phyloP scores from a whole-genome alignment of 2,329 filamentous ascomycete genomes.

The Grosmannia serpens region DNA sequence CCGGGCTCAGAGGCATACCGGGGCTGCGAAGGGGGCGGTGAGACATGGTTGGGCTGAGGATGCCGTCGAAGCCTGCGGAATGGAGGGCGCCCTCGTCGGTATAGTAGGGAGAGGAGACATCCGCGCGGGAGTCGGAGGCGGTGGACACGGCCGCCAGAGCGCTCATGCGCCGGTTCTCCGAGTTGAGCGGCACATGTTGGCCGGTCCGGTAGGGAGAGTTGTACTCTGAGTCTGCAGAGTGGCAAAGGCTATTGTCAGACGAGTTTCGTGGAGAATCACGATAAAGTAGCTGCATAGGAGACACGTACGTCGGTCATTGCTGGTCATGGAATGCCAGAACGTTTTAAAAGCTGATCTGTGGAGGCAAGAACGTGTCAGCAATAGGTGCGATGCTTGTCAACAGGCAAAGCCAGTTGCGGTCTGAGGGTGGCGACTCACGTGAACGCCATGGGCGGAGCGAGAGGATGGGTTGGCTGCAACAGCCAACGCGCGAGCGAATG shows the following conservation, averaged over 20 bases:
- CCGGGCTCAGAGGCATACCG: background rate
- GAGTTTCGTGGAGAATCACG: background rate
- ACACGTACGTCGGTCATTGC: conserved; percentile 53
- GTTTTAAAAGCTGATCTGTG: conserved; percentile 61
- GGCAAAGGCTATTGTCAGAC: background rate
- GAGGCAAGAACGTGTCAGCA: background rate
- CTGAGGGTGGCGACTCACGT: background rate
- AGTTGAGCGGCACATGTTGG: conserved; percentile 76
- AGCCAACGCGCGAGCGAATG: background rate
- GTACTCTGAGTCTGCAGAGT: conserved; percentile 64
- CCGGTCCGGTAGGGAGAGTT: conserved; percentile 90
- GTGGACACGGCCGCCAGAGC: conserved; percentile 82
- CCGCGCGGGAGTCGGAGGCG: conserved; percentile 76
- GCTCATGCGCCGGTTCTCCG: conserved; percentile 55
- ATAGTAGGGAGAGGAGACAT: conserved; percentile 67
- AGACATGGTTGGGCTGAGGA: conserved; percentile 5
- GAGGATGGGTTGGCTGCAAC: background rate
- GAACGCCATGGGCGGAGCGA: background rate
- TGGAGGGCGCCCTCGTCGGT: conserved; percentile 43
- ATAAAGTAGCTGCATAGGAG: background rate
- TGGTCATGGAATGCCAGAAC: conserved; percentile 90
- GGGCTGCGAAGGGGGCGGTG: background rate
- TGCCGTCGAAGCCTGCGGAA: background rate
- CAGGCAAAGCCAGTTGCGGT: no score
- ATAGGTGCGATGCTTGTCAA: no score